Conservation (phyloP, 192 early-diverging fungal species). For the Coemansia sp. region DNA sequence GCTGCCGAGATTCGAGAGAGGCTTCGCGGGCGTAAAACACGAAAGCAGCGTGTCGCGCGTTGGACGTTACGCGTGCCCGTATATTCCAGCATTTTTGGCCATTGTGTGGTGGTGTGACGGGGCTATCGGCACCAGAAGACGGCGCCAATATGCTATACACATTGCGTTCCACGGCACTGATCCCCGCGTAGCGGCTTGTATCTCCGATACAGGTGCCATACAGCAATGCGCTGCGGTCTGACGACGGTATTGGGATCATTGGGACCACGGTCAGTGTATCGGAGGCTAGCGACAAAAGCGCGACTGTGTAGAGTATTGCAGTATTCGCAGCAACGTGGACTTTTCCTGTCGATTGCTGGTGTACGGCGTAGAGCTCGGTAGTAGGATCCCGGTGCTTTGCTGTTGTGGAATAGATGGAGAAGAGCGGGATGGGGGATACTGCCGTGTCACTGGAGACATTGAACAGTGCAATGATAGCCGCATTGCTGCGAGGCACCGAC, state of each 20-base stretch:
- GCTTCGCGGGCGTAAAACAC: slow-evolving; percentile 5
- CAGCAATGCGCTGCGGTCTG: slow-evolving; percentile 16
- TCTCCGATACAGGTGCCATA: slow-evolving; percentile 33
- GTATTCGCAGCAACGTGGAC: background rate
- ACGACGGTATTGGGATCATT: slow-evolving; percentile 14
- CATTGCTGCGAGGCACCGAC: background rate
- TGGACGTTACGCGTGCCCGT: slow-evolving; percentile 10
- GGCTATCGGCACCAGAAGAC: background rate
- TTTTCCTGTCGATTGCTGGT: slow-evolving; percentile 30
- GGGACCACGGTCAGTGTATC: slow-evolving; percentile 14
- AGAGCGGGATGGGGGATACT: slow-evolving; percentile 7
- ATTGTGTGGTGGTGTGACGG: no score
- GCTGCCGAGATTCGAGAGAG: background rate
- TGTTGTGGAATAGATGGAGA: background rate
- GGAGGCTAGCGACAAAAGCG: slow-evolving; percentile 14
- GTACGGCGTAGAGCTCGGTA: no score
- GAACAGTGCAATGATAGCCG: slow-evolving; percentile 8
- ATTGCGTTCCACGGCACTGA: slow-evolving; percentile 10
- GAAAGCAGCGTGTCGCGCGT: slow-evolving; percentile 2
- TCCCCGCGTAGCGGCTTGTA: slow-evolving; percentile 8
- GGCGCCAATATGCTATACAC: slow-evolving; percentile 20
- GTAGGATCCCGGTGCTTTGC: background rate
- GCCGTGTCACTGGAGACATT: slow-evolving; percentile 11
- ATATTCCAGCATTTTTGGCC: no score
- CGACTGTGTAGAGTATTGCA: background rate